phyloP scores from a whole-genome alignment of 306 rosid species.

The Cucurbita pepo region DNA sequence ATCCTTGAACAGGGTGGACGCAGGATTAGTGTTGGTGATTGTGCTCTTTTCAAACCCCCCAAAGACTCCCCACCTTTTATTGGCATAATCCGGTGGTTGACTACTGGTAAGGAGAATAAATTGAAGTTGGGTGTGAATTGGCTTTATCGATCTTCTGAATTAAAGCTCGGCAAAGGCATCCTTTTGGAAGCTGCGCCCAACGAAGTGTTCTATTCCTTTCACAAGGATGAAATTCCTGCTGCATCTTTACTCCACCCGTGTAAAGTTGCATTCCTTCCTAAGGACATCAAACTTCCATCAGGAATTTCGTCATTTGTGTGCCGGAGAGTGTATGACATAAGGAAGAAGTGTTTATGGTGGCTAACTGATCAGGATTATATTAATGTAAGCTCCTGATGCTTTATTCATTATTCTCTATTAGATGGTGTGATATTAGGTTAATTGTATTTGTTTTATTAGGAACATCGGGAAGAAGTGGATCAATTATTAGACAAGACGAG shows the following conservation, averaged over 20 bases:
- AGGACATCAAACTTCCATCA: constrained; percentile 56
- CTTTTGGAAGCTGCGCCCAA: constrained; percentile 57
- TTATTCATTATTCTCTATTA: neutral
- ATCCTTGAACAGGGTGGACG: constrained; percentile 43
- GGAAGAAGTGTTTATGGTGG: constrained; percentile 78
- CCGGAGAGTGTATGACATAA: constrained; percentile 71
- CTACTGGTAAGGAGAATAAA: constrained; percentile 30
- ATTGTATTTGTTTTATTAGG: constrained; percentile 21
- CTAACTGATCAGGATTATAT: constrained; percentile 57
- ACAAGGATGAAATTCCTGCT: constrained; percentile 70
- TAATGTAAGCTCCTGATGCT: constrained; percentile 41
- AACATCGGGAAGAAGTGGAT: constrained; percentile 76
- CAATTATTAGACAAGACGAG: constrained; percentile 43
- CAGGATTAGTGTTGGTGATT: constrained; percentile 53
- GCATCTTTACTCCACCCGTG: constrained; percentile 75
- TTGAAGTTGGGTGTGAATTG: constrained; percentile 52
- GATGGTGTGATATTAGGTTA: neutral
- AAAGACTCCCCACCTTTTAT: constrained; percentile 52
- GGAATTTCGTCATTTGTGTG: constrained; percentile 73
- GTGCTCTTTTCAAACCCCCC: constrained; percentile 76
- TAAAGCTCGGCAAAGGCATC: constrained; percentile 50
- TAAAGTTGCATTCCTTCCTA: constrained; percentile 80
- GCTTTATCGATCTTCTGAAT: constrained; percentile 71
- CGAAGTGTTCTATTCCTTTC: constrained; percentile 84
- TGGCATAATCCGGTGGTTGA: constrained; percentile 51